These are phyloP conservation scores for Cladosporium sp. DNA, from an alignment of 2,329 filamentous ascomycete genomes.

Conservation along the genomic window DNA sequence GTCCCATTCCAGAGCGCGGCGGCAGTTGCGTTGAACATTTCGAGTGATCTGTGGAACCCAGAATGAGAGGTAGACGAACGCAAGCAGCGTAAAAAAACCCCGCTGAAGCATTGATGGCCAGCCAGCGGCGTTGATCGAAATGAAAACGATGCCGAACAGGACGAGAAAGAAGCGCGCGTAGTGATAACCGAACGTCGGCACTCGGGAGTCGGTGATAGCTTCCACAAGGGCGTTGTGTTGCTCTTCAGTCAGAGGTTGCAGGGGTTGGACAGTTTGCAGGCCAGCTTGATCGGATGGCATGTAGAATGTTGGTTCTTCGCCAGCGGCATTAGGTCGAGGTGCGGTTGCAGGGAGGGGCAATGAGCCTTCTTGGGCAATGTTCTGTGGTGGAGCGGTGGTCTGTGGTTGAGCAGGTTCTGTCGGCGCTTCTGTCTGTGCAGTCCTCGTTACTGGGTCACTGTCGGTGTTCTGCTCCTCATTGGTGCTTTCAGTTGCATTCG, in stretches of 20 bases:
- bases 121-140: slow-evolving; percentile 56
- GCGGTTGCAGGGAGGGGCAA: slow-evolving; percentile 52
- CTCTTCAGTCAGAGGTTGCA: slow-evolving; percentile 12
- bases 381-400: too few species aligned
- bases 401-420: slow-evolving; percentile 20
- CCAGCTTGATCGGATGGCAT: slow-evolving; percentile 58
- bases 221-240: slow-evolving; percentile 23
- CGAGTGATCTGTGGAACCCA: slow-evolving; percentile 91
- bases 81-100: slow-evolving; percentile 58
- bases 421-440: slow-evolving; percentile 12
- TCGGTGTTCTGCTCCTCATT: neutral
- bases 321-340: slow-evolving; percentile 38
- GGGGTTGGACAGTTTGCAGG: slow-evolving; percentile 23
- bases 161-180: slow-evolving; percentile 61
- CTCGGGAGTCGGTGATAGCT: slow-evolving; percentile 34
- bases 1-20: slow-evolving; percentile 84
- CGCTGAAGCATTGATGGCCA: slow-evolving; percentile 52
- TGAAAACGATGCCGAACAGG: slow-evolving; percentile 53
- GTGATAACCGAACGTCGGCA: slow-evolving; percentile 48
- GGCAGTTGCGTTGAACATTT: slow-evolving; percentile 86
- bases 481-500: neutral
- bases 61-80: slow-evolving; percentile 77
- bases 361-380: slow-evolving; percentile 31
- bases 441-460: neutral
- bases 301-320: slow-evolving; percentile 51